A percentile compares a stretch with the other conserved stretches of the same genome.
Evolutionary conservation across 202 grass and related monocot genomes (phyloP).

Genomic region (Alloteropsis angusta): DNA sequence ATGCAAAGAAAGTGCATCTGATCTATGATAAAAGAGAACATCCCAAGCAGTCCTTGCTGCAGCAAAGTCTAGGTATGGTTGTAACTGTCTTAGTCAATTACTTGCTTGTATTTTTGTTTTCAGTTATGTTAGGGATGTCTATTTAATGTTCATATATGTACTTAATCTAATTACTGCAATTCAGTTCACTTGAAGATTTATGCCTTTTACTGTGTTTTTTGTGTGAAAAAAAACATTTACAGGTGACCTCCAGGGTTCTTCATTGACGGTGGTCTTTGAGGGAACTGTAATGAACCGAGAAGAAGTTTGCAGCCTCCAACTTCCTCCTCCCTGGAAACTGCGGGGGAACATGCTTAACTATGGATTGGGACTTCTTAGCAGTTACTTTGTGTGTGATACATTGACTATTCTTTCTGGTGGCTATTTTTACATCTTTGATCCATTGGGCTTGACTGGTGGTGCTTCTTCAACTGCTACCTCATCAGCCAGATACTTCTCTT

Average conservation of each 20-base stretch:
- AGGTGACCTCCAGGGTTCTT: constrained; percentile 90
- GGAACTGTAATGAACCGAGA: constrained; percentile 69
- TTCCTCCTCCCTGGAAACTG: constrained; percentile 87
- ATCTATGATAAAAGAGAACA: constrained; percentile 98
- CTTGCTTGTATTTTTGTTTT: constrained; percentile 4
- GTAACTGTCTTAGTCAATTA: constrained; percentile 21
- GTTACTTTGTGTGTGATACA: constrained; percentile 87
- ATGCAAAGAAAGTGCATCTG: constrained; percentile 83
- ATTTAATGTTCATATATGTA: neutral
- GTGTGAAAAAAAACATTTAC: constrained; percentile 10
- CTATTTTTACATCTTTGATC: constrained; percentile 93
- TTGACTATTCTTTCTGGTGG: constrained; percentile 87
- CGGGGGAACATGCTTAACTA: constrained; percentile 75
- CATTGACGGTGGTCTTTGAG: constrained; percentile 92
- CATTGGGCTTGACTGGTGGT: constrained; percentile 72
- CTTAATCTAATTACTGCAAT: neutral
- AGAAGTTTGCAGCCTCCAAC: constrained; percentile 83
- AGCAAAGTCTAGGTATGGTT: constrained; percentile 84
- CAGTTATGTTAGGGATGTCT: neutral
- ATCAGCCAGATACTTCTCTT: constrained; percentile 82
- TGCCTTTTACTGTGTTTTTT: constrained; percentile 16
- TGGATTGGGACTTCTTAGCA: constrained; percentile 81
- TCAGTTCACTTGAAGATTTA: neutral
- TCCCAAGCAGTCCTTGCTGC: constrained; percentile 81
- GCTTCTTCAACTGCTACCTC: constrained; percentile 43